Evolutionary conservation across 2,329 filamentous ascomycete genomes (phyloP).

Genomic region (Neofusicoccum ribis): DNA sequence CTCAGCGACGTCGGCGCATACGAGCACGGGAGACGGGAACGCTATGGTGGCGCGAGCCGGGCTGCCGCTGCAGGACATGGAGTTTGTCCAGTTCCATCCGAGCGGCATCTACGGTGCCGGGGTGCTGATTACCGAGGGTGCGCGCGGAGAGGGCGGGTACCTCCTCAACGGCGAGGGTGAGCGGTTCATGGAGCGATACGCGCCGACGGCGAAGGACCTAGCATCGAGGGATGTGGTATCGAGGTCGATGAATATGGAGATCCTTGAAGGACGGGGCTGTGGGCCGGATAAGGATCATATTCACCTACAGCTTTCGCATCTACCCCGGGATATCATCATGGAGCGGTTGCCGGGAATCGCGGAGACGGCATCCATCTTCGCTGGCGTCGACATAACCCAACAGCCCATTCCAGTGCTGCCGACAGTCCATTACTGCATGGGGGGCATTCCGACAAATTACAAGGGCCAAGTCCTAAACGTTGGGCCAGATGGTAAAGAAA

Average conservation of each 20-base stretch:
- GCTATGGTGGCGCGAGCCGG: conserved; percentile 53
- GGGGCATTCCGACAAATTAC: conserved; percentile 52
- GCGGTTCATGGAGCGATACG: conserved; percentile 55
- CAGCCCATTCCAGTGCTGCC: conserved; percentile 53
- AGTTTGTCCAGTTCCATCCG: conserved; percentile 55
- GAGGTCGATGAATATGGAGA: conserved; percentile 52
- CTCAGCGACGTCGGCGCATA: conserved; percentile 51
- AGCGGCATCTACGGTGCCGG: conserved; percentile 54
- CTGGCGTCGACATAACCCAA: conserved; percentile 51
- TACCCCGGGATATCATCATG: conserved; percentile 48
- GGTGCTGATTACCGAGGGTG: conserved; percentile 53
- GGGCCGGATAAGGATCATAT: conserved; percentile 51
- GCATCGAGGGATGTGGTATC: conserved; percentile 51
- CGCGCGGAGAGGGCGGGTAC: conserved; percentile 52
- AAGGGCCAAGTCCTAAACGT: conserved; percentile 50
- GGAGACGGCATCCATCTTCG: conserved; percentile 53
- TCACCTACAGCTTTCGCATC: conserved; percentile 49
- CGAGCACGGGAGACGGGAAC: conserved; percentile 52
- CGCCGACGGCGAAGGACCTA: conserved; percentile 52
- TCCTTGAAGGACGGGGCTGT: conserved; percentile 48
- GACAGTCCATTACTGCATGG: conserved; percentile 56
- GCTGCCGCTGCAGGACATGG: conserved; percentile 52
- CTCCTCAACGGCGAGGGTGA: conserved; percentile 52
- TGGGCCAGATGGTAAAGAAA: conserved; percentile 39
- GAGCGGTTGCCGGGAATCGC: conserved; percentile 52